Percentiles rank a stretch among this genome's conserved stretches.
phyloP scores from a whole-genome alignment of 2,329 filamentous ascomycete genomes.

The Trichoderma afroharzianum region DNA sequence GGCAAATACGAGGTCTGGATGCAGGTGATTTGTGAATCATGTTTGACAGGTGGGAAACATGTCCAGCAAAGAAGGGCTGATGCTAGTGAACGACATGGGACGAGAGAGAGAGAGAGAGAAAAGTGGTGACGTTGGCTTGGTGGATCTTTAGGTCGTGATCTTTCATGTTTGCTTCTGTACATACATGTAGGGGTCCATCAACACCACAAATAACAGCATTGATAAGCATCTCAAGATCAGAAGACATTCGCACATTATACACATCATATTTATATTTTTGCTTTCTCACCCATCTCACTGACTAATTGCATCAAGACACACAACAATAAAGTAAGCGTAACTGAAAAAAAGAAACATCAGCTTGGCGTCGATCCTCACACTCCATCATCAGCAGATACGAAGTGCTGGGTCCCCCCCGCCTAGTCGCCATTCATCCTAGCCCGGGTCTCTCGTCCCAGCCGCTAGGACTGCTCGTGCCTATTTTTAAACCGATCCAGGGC shows the following conservation, averaged over 20 bases:
- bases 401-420: background rate
- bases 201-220: background rate
- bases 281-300: background rate
- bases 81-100: background rate
- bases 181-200: background rate
- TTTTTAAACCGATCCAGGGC: constrained; percentile 7
- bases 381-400: constrained; percentile 18
- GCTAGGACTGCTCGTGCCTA: constrained; percentile 6
- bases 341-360: background rate
- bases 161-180: background rate
- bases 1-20: background rate
- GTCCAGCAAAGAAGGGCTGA: background rate
- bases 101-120: background rate
- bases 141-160: background rate
- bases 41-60: background rate
- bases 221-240: background rate
- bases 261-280: background rate
- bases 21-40: background rate
- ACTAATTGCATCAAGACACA: background rate
- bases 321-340: background rate
- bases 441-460: background rate
- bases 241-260: background rate
- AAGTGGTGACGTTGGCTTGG: background rate
- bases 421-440: constrained; percentile 1
- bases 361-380: constrained; percentile 16